Evolutionary conservation across 192 early-diverging fungal species (phyloP).

Genomic region (Backusella parvicylindrica): DNA sequence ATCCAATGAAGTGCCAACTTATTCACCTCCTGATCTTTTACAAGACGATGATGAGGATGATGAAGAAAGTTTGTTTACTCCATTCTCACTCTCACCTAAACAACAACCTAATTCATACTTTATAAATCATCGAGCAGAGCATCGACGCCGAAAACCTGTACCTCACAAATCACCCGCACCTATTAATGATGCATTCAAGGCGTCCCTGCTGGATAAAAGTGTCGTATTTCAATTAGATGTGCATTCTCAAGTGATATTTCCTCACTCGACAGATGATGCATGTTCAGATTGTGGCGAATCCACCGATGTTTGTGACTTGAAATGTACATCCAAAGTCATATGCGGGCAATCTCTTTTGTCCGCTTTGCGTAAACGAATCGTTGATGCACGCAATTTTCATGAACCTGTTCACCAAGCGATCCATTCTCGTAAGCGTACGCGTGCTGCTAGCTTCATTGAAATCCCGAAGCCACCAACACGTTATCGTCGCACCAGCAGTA

Average conservation of each 20-base stretch:
- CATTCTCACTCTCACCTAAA: neutral
- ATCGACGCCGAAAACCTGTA: constrained; percentile 12
- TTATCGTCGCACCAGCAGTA: neutral
- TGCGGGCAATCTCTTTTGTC: constrained; percentile 21
- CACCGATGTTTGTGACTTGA: neutral
- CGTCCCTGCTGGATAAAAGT: constrained; percentile 14
- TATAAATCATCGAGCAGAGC: neutral
- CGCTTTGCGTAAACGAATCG: constrained; percentile 8
- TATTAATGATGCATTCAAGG: constrained; percentile 10
- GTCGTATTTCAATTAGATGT: constrained; percentile 23
- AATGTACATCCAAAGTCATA: constrained; percentile 11
- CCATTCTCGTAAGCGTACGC: neutral
- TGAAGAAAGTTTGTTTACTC: neutral
- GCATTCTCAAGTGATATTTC: neutral
- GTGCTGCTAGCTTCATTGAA: constrained; percentile 1
- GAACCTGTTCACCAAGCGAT: neutral
- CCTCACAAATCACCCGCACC: constrained; percentile 22
- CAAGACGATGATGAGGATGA: constrained; percentile 33
- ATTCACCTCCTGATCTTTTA: constrained; percentile 28
- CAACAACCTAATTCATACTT: neutral
- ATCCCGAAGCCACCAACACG: constrained; percentile 7
- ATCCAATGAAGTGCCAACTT: neutral
- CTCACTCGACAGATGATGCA: neutral
- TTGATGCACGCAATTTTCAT: constrained; percentile 1
- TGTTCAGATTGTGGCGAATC: neutral